Percentiles rank a stretch among this genome's conserved stretches.
These are phyloP conservation scores for Prunus mira DNA, from an alignment of 306 rosid species.

Conservation along the genomic window DNA sequence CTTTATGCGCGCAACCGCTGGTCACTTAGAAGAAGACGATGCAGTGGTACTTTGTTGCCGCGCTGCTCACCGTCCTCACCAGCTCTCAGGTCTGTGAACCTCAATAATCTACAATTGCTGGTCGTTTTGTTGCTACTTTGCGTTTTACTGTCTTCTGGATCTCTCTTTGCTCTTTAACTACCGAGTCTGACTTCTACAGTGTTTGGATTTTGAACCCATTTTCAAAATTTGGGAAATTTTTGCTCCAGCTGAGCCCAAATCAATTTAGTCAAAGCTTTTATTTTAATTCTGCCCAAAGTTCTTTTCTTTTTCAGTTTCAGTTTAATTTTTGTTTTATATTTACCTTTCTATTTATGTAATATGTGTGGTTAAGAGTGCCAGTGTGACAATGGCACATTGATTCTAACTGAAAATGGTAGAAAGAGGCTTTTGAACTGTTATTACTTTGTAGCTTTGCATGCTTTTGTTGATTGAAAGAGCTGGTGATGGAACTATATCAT, in stretches of 20 bases:
- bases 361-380: neutral
- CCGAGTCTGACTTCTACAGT: neutral
- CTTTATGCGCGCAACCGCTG: slow-evolving; percentile 4
- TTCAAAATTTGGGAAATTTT: neutral
- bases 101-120: neutral
- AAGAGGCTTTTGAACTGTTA: neutral
- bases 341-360: neutral
- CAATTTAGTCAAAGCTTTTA: neutral
- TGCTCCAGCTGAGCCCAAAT: neutral
- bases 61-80: slow-evolving; percentile 57
- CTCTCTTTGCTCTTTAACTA: neutral
- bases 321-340: neutral
- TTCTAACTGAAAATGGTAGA: neutral
- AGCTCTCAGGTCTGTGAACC: slow-evolving; percentile 53
- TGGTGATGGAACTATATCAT: neutral
- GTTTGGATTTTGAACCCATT: neutral
- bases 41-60: slow-evolving; percentile 68
- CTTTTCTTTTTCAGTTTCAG: neutral
- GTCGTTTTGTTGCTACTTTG: neutral
- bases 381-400: neutral
- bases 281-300: neutral
- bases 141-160: neutral
- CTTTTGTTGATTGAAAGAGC: slow-evolving; percentile 11
- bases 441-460: neutral
- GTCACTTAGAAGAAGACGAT: slow-evolving; percentile 24